phyloP scores from a whole-genome alignment of 2,329 filamentous ascomycete species.

The Grosmannia serpens region DNA sequence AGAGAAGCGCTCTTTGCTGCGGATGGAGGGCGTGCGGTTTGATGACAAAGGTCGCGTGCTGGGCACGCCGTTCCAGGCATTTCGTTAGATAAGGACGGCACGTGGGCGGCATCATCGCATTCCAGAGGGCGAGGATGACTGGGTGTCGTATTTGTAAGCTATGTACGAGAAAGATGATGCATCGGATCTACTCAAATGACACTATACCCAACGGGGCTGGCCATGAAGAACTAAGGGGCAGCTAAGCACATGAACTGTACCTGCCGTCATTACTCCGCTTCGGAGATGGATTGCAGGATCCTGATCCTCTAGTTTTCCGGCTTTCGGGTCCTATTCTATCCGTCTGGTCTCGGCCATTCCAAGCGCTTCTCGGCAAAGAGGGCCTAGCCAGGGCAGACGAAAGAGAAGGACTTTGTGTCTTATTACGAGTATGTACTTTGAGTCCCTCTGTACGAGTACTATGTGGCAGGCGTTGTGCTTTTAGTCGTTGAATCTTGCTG shows the following conservation, averaged over 20 bases:
- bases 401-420: too few relatives aligned
- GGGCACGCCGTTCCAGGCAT: constrained; percentile 40
- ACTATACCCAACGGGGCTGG: too few relatives aligned
- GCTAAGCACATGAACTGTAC: not conserved
- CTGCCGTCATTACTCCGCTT: not conserved
- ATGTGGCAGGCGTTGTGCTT: too few relatives aligned
- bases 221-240: not conserved
- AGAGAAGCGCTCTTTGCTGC: constrained; percentile 52
- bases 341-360: not conserved
- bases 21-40: constrained; percentile 53
- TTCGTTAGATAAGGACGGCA: constrained; percentile 13
- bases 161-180: too few relatives aligned
- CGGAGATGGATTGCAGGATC: not conserved
- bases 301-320: too few relatives aligned
- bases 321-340: not conserved
- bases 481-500: too few relatives aligned
- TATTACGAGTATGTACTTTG: too few relatives aligned
- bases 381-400: too few relatives aligned
- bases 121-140: not conserved
- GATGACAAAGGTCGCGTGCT: constrained; percentile 48
- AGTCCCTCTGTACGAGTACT: too few relatives aligned
- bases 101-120: not conserved
- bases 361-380: too few relatives aligned
- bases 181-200: too few relatives aligned
- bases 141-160: not conserved